Evolutionary conservation across 2,329 filamentous ascomycete genomes (phyloP).

Genomic region (Ophiostoma australiae): DNA sequence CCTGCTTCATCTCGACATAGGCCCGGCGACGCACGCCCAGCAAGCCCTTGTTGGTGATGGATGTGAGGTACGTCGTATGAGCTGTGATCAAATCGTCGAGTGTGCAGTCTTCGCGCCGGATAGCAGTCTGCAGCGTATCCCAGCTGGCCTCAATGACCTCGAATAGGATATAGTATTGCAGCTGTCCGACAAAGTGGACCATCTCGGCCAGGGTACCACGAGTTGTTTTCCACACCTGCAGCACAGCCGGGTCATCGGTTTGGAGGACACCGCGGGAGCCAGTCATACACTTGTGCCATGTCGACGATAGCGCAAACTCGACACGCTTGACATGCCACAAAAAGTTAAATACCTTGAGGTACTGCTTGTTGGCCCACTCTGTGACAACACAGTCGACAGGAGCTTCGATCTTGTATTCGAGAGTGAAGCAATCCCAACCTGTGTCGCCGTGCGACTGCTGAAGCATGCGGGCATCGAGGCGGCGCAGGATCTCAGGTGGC

Average conservation of each 20-base stretch:
- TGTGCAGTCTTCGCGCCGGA: constrained; percentile 76
- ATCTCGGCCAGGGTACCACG: constrained; percentile 89
- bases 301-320: constrained; percentile 84
- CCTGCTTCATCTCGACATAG: constrained; percentile 37
- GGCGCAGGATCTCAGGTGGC: constrained; percentile 80
- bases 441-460: constrained; percentile 95
- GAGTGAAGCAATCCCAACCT: constrained; percentile 97
- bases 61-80: constrained; percentile 83
- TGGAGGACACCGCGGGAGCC: constrained; percentile 86
- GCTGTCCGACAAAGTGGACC: constrained; percentile 95
- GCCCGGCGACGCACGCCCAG: constrained; percentile 63
- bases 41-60: constrained; percentile 93
- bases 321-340: constrained; percentile 97
- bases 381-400: constrained; percentile 97
- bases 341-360: constrained; percentile 98
- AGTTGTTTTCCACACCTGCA: constrained; percentile 82
- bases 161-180: constrained; percentile 98
- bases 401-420: constrained; percentile 97
- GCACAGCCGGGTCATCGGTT: constrained; percentile 62
- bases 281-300: constrained; percentile 94
- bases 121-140: constrained; percentile 79
- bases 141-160: constrained; percentile 97
- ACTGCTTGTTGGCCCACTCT: constrained; percentile 90
- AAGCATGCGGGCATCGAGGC: constrained; percentile 95
- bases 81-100: constrained; percentile 92